phyloP scores from a whole-genome alignment of 768 basidiomycete genomes.

The Boletus rubropictus region DNA sequence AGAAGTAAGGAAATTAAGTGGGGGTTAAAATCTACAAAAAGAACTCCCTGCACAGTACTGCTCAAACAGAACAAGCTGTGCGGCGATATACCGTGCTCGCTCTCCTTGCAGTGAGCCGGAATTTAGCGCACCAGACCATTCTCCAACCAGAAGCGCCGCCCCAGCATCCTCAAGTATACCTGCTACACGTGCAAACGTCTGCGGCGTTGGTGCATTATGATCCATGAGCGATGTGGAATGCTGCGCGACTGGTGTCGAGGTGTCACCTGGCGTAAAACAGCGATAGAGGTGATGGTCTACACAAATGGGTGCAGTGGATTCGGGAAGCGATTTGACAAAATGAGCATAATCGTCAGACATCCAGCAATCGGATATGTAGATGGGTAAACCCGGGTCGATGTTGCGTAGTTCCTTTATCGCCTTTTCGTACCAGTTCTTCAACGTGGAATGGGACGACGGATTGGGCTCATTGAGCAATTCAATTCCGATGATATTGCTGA shows the following conservation, averaged over 20 bases:
- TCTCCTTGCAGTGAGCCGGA: constrained; percentile 53
- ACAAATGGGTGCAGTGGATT: constrained; percentile 40
- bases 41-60: constrained; percentile 61
- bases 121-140: constrained; percentile 76
- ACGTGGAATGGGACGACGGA: constrained; percentile 41
- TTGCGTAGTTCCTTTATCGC: constrained; percentile 49
- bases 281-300: constrained; percentile 83
- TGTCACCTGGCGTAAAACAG: constrained; percentile 65
- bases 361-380: constrained; percentile 79
- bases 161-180: constrained; percentile 33
- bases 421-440: constrained; percentile 59
- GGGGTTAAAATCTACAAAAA: too few species aligned
- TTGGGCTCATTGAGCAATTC: constrained; percentile 59
- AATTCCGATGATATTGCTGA: constrained; percentile 48
- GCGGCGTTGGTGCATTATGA: constrained; percentile 34
- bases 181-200: constrained; percentile 37
- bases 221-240: constrained; percentile 49
- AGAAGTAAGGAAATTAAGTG: too few species aligned
- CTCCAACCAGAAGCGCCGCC: constrained; percentile 62
- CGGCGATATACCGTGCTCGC: constrained; percentile 46
- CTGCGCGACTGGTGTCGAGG: constrained; percentile 42
- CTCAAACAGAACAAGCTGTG: constrained; percentile 65
- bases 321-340: constrained; percentile 39
- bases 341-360: constrained; percentile 56
- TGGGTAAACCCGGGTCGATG: constrained; percentile 51